Conservation (phyloP, 2,329 filamentous ascomycete species). For the Colletotrichum horii region DNA sequence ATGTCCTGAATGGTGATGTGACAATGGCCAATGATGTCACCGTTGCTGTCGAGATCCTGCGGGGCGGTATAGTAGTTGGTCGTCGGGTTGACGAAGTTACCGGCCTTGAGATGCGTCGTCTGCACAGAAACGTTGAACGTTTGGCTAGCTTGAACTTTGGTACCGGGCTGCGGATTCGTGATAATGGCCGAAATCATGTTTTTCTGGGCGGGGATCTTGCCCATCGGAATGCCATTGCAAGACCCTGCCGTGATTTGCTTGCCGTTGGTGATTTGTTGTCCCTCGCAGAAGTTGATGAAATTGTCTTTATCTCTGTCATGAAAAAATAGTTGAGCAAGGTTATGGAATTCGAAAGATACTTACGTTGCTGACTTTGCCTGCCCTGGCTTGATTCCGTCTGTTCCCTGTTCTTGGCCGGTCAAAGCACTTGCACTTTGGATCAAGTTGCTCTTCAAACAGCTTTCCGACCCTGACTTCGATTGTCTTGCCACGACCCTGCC, state of each 20-base stretch:
- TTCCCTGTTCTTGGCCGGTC: conserved; percentile 41
- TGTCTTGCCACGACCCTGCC: not conserved
- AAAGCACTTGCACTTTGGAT: conserved; percentile 46
- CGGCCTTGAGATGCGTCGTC: conserved; percentile 53
- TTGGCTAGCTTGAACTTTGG: conserved; percentile 41
- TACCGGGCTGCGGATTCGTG: conserved; percentile 45
- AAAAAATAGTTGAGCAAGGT: not conserved
- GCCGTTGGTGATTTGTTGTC: conserved; percentile 60
- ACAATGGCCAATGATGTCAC: conserved; percentile 47
- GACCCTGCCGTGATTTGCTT: conserved; percentile 53
- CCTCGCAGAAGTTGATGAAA: conserved; percentile 66
- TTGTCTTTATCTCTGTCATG: conserved; percentile 40
- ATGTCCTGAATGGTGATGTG: conserved; percentile 59
- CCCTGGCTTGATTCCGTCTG: conserved; percentile 29
- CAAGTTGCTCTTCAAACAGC: conserved; percentile 38
- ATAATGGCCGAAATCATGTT: conserved; percentile 64
- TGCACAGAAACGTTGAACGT: conserved; percentile 54
- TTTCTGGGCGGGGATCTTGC: conserved; percentile 52
- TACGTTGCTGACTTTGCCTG: conserved; percentile 50
- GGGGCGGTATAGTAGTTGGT: conserved; percentile 61
- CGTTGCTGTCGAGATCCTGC: conserved; percentile 49
- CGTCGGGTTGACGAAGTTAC: conserved; percentile 59
- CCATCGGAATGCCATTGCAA: conserved; percentile 65
- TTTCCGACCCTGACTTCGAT: not conserved
- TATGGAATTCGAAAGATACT: conserved; percentile 8